Percentiles rank a stretch among this genome's conserved stretches.
Conservation (phyloP, 2,329 filamentous ascomycete genomes). For the Pseudogymnoascus sp. region DNA sequence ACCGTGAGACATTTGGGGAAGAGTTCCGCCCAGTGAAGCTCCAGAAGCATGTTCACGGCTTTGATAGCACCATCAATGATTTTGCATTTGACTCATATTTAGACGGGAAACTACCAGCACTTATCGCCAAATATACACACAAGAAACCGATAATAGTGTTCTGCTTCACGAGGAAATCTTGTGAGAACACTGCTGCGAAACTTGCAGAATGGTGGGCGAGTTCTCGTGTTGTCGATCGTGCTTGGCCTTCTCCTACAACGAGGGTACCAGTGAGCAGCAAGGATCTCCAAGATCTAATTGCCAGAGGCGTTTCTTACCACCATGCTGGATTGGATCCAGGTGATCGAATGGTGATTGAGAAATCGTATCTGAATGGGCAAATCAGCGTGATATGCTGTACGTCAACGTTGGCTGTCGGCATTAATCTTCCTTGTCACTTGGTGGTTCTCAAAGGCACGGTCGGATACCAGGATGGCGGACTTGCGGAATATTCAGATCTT, state of each 20-base stretch:
- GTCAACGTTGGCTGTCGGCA: constrained; percentile 73
- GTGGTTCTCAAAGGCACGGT: constrained; percentile 78
- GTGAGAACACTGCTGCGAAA: constrained; percentile 58
- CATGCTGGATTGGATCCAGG: constrained; percentile 64
- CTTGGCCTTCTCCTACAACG: constrained; percentile 55
- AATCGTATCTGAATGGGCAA: constrained; percentile 61
- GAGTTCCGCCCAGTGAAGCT: constrained; percentile 73
- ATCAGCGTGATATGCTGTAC: constrained; percentile 80
- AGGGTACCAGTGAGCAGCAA: constrained; percentile 46
- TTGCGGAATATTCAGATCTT: constrained; percentile 70
- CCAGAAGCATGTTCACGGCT: constrained; percentile 70
- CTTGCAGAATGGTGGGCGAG: constrained; percentile 60
- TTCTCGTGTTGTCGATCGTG: constrained; percentile 42
- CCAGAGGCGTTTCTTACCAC: constrained; percentile 67
- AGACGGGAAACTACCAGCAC: constrained; percentile 54
- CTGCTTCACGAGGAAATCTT: constrained; percentile 68
- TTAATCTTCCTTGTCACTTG: constrained; percentile 77
- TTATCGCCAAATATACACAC: constrained; percentile 60
- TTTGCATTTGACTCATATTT: constrained; percentile 69
- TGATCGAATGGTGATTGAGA: constrained; percentile 62
- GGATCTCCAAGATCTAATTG: constrained; percentile 47
- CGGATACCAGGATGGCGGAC: constrained; percentile 51
- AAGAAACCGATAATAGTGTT: constrained; percentile 78
- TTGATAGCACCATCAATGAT: constrained; percentile 56
- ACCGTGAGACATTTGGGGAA: constrained; percentile 65